Percentiles rank a stretch among this genome's conserved stretches.
phyloP scores from a whole-genome alignment of 768 basidiomycete genomes.

The Termitomyces sp. region DNA sequence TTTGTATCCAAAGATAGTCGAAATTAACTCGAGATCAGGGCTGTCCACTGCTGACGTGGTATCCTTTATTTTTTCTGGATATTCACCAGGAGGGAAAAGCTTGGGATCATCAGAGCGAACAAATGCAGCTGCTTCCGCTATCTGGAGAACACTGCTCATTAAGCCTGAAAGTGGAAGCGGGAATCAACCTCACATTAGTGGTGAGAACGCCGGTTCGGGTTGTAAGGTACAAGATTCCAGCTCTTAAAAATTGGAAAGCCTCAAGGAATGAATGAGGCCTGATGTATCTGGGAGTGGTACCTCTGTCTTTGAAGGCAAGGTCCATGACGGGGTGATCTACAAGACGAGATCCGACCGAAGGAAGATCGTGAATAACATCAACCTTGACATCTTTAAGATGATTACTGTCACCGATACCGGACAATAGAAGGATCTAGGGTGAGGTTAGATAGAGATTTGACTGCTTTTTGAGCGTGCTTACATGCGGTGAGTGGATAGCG shows the following conservation, averaged over 20 bases:
- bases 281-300: slow-evolving; percentile 37
- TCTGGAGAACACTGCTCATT: slow-evolving; percentile 18
- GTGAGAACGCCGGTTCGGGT: slow-evolving; percentile 45
- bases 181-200: slow-evolving; percentile 38
- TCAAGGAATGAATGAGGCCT: slow-evolving; percentile 25
- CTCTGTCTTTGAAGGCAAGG: slow-evolving; percentile 49
- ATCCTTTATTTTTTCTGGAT: slow-evolving; percentile 33
- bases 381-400: slow-evolving; percentile 53
- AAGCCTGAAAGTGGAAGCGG: not conserved
- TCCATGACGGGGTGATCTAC: slow-evolving; percentile 65
- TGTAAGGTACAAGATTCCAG: slow-evolving; percentile 36
- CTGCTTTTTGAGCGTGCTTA: slow-evolving; percentile 12
- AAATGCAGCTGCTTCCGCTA: slow-evolving; percentile 55
- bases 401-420: slow-evolving; percentile 68
- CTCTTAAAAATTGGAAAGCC: slow-evolving; percentile 21
- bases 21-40: slow-evolving; percentile 45
- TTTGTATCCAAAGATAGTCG: slow-evolving; percentile 38
- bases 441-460: not conserved
- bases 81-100: slow-evolving; percentile 37
- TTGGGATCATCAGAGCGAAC: slow-evolving; percentile 47
- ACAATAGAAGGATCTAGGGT: slow-evolving; percentile 59
- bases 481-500: slow-evolving; percentile 59
- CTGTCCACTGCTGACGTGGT: slow-evolving; percentile 39
- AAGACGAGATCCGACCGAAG: slow-evolving; percentile 72
- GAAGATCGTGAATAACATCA: slow-evolving; percentile 54